Conservation (phyloP, 2,329 filamentous ascomycete species). For the Xylaria sp. region DNA sequence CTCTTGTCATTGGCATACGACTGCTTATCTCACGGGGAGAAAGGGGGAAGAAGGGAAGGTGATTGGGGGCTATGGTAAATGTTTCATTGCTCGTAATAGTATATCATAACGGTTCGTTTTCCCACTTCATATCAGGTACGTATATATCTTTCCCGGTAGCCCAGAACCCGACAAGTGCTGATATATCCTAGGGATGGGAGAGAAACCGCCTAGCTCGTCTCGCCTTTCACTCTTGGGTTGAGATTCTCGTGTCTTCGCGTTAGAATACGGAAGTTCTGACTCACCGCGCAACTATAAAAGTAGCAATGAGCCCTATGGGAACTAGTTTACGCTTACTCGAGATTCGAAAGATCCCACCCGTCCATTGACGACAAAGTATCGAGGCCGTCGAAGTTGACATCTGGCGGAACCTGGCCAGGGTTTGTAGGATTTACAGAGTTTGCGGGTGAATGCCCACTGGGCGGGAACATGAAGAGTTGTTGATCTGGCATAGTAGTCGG, state of each 20-base stretch:
- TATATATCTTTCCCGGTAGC: conserved; percentile 4
- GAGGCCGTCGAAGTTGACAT: conserved; percentile 47
- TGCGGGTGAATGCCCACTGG: conserved; percentile 35
- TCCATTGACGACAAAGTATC: conserved; percentile 47
- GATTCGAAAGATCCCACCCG: conserved; percentile 47
- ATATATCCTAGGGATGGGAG: neutral
- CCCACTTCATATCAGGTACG: neutral
- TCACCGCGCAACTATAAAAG: conserved; percentile 3
- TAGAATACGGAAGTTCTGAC: neutral
- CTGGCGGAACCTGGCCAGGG: conserved; percentile 40
- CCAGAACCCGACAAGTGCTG: neutral
- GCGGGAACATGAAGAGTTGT: conserved; percentile 49
- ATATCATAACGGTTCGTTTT: neutral
- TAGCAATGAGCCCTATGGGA: conserved; percentile 2
- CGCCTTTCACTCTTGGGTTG: neutral
- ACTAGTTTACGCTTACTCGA: conserved; percentile 38
- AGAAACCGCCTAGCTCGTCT: neutral
- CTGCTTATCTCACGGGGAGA: neutral
- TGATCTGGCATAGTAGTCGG: conserved; percentile 49
- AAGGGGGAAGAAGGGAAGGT: neutral
- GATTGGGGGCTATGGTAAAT: neutral
- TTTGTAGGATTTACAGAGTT: conserved; percentile 33
- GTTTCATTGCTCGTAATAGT: conserved; percentile 32
- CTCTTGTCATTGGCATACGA: neutral
- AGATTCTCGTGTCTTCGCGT: neutral